Evolutionary conservation across 2,329 filamentous ascomycete species (phyloP).

Genomic region (Cryphonectria naterciae): DNA sequence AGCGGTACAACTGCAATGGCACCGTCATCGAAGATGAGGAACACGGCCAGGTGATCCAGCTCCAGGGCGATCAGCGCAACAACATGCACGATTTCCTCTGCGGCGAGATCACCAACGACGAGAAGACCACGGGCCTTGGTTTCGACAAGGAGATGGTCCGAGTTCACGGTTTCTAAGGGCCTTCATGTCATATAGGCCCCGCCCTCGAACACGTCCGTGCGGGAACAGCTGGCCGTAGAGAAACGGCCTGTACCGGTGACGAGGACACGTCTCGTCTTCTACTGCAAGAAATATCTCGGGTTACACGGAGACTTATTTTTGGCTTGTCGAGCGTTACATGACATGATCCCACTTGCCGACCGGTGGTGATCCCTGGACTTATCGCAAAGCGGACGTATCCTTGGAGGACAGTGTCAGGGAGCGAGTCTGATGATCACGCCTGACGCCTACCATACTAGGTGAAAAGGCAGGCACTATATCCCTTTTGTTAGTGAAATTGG

Average conservation of each 20-base stretch:
- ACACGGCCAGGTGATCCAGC: slow-evolving; percentile 99
- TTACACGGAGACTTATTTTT: slow-evolving; percentile 24
- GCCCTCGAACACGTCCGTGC: slow-evolving; percentile 13
- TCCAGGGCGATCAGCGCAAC: slow-evolving; percentile 99
- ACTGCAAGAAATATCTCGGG: slow-evolving; percentile 22
- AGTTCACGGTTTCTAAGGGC: slow-evolving; percentile 55
- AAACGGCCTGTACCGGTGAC: slow-evolving; percentile 21
- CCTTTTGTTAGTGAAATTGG: slow-evolving; percentile 24
- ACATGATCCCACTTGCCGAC: slow-evolving; percentile 22
- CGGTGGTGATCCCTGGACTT: slow-evolving; percentile 18
- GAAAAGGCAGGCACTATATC: neutral
- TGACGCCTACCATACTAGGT: slow-evolving; percentile 7
- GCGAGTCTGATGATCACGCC: slow-evolving; percentile 19
- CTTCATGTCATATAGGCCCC: slow-evolving; percentile 25
- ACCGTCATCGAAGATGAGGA: slow-evolving; percentile 94
- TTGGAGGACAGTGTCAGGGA: slow-evolving; percentile 22
- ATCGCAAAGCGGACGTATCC: slow-evolving; percentile 13
- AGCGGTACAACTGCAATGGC: slow-evolving; percentile 94
- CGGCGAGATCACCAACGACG: slow-evolving; percentile 70
- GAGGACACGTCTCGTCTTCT: slow-evolving; percentile 24
- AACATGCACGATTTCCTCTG: slow-evolving; percentile 97
- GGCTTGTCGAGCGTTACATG: slow-evolving; percentile 23
- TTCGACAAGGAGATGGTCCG: slow-evolving; percentile 98
- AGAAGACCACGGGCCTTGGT: slow-evolving; percentile 65
- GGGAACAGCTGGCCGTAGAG: slow-evolving; percentile 22